These are phyloP conservation scores for Cyberlindnera mississippiensis DNA, from an alignment of 805 yeast genomes.

Conservation along the genomic window DNA sequence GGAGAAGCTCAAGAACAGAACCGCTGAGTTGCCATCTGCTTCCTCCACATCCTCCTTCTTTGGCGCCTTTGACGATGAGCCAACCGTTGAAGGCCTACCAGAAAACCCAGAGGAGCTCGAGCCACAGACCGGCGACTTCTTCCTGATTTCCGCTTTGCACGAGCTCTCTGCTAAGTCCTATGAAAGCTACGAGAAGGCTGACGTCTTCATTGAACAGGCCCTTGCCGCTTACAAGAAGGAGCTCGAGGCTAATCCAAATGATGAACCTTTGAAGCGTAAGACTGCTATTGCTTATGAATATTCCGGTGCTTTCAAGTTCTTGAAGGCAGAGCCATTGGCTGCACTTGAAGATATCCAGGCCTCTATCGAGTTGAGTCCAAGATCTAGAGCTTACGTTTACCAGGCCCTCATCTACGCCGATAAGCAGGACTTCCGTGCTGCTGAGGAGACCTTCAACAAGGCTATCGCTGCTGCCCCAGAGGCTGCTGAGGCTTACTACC, in stretches of 20 bases:
- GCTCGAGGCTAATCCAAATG: constrained; percentile 21
- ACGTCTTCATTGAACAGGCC: constrained; percentile 50
- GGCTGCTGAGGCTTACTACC: constrained; percentile 84
- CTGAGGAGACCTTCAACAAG: constrained; percentile 65
- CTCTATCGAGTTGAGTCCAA: constrained; percentile 64
- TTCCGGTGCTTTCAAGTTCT: constrained; percentile 76
- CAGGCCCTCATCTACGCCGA: constrained; percentile 84
- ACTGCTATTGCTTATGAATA: constrained; percentile 79
- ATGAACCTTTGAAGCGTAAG: constrained; percentile 32
- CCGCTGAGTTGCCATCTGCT: constrained; percentile 64
- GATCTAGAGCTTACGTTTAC: constrained; percentile 78
- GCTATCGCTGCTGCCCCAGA: constrained; percentile 69
- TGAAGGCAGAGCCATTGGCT: constrained; percentile 64
- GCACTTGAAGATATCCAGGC: constrained; percentile 63
- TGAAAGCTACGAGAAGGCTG: constrained; percentile 36
- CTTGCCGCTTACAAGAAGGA: constrained; percentile 38
- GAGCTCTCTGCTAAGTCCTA: constrained; percentile 44
- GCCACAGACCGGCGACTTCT: constrained; percentile 57
- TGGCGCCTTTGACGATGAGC: constrained; percentile 70
- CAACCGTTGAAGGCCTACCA: constrained; percentile 42
- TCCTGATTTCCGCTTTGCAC: constrained; percentile 60
- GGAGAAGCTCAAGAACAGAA: constrained; percentile 42
- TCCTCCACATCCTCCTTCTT: constrained; percentile 83
- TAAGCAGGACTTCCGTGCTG: constrained; percentile 61
- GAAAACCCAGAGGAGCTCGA: constrained; percentile 11